phyloP scores from a whole-genome alignment of 2,329 filamentous ascomycete genomes.

The Dactylellina leptospora region DNA sequence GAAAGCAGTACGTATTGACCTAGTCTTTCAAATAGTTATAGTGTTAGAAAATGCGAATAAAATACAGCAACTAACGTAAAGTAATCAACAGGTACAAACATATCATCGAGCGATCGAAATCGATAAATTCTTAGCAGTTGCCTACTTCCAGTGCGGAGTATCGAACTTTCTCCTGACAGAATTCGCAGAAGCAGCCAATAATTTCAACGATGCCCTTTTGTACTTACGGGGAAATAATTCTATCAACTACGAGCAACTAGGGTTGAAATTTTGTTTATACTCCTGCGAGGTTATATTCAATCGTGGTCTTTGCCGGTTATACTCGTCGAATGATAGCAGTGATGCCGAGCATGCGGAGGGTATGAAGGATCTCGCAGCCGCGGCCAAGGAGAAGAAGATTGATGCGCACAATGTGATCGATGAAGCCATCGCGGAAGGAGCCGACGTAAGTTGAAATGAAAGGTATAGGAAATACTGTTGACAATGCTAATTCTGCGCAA shows the following conservation, averaged over 20 bases:
- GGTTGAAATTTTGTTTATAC: conserved; percentile 93
- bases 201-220: conserved; percentile 96
- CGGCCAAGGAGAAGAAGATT: conserved; percentile 93
- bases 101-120: conserved; percentile 90
- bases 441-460: conserved; percentile 71
- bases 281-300: conserved; percentile 99
- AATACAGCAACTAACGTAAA: neutral
- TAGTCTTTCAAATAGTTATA: neutral
- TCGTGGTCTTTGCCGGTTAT: conserved; percentile 94
- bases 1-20: conserved; percentile 76
- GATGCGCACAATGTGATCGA: conserved; percentile 98
- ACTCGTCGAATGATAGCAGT: conserved; percentile 68
- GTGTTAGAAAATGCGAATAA: no score
- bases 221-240: conserved; percentile 95
- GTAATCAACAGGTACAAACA: conserved; percentile 77
- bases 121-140: conserved; percentile 94
- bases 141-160: conserved; percentile 97
- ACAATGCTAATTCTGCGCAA: conserved; percentile 61
- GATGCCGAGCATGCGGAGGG: conserved; percentile 89
- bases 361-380: conserved; percentile 88
- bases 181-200: conserved; percentile 94
- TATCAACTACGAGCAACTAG: conserved; percentile 97
- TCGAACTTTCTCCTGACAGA: conserved; percentile 97
- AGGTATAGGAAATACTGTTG: neutral
- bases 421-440: conserved; percentile 90